Evolutionary conservation across 2,329 filamentous ascomycete species (phyloP).

Genomic region (Biscogniauxia sp.): DNA sequence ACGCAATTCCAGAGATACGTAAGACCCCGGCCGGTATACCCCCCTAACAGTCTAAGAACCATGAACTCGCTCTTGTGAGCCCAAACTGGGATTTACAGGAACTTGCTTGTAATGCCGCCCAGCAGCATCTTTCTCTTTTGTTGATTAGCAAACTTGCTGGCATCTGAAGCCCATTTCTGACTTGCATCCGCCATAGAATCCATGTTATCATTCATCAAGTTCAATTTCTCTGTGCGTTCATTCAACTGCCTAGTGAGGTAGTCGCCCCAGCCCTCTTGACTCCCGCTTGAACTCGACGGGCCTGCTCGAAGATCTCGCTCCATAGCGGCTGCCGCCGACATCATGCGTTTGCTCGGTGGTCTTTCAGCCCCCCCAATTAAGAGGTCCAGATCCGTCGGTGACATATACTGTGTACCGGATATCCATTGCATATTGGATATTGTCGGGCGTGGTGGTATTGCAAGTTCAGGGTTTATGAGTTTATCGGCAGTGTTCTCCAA

Average conservation of each 20-base stretch:
- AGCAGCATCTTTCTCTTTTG: constrained; percentile 86
- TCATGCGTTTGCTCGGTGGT: constrained; percentile 84
- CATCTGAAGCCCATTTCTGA: constrained; percentile 80
- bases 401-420: constrained; percentile 87
- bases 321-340: constrained; percentile 75
- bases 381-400: constrained; percentile 81
- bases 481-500: constrained; percentile 66
- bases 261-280: constrained; percentile 66
- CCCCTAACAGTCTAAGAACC: not conserved
- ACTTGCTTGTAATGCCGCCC: constrained; percentile 64
- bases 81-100: constrained; percentile 30
- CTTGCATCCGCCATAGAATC: constrained; percentile 78
- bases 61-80: not conserved
- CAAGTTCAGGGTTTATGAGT: constrained; percentile 73
- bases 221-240: constrained; percentile 85
- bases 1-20: not conserved
- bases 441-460: constrained; percentile 77
- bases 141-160: constrained; percentile 78
- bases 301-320: constrained; percentile 55
- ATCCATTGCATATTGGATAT: constrained; percentile 98
- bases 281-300: constrained; percentile 33
- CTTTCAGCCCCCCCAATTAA: constrained; percentile 86
- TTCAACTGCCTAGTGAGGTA: constrained; percentile 87
- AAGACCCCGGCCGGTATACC: not conserved
- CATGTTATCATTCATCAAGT: constrained; percentile 80